phyloP scores from a whole-genome alignment of 2,329 filamentous ascomycete species.

The Talaromyces sp. region DNA sequence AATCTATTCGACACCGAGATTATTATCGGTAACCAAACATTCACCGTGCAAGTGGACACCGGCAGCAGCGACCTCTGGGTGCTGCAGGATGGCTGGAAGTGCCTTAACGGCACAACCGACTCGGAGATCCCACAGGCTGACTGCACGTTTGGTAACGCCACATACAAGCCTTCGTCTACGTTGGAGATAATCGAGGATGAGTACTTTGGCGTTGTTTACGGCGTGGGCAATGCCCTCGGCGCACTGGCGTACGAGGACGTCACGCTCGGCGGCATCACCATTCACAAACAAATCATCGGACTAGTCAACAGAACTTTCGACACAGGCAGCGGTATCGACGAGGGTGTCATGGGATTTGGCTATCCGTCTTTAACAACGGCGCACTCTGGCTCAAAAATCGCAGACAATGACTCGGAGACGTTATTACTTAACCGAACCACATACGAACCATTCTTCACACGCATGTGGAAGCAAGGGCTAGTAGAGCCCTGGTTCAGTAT shows the following conservation, averaged over 20 bases:
- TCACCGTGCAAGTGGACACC: conserved; percentile 42
- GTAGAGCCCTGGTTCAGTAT: conserved; percentile 46
- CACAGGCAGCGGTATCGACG: conserved; percentile 41
- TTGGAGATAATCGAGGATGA: conserved; percentile 15
- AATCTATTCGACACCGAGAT: conserved; percentile 18
- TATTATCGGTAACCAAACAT: conserved; percentile 26
- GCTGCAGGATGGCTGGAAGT: conserved; percentile 27
- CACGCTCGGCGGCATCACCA: conserved; percentile 40
- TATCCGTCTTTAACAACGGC: conserved; percentile 47
- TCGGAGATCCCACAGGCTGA: conserved; percentile 35
- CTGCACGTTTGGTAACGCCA: conserved; percentile 16
- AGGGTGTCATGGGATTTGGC: conserved; percentile 48
- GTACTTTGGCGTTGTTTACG: conserved; percentile 21
- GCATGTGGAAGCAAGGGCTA: conserved; percentile 41
- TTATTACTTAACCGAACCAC: conserved; percentile 20
- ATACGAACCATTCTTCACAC: conserved; percentile 50
- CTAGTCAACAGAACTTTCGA: conserved; percentile 41
- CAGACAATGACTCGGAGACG: conserved; percentile 14
- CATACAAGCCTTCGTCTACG: conserved; percentile 18
- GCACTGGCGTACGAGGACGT: conserved; percentile 20
- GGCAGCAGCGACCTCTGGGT: conserved; percentile 48
- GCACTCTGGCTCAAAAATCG: conserved; percentile 16
- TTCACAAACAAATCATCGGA: conserved; percentile 41
- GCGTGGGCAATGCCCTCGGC: conserved; percentile 19
- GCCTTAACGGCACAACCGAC: conserved; percentile 30